Evolutionary conservation across 306 rosid species (phyloP), one percentile per base, ranked within the genome.

Genomic region (Vicia sativa): DNA sequence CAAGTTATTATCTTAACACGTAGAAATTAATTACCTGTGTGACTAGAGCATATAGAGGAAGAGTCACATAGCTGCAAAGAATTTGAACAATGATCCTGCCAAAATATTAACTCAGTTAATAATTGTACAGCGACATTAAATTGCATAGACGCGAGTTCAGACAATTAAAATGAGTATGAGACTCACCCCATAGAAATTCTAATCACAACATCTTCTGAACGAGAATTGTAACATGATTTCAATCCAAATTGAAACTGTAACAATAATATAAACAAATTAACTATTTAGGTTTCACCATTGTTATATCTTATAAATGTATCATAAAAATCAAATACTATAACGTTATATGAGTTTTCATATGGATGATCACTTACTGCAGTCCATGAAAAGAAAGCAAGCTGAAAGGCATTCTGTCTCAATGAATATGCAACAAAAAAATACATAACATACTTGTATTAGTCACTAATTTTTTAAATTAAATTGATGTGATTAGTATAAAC

Each of bases 1-100:
- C 9, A 6, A 31, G 37, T 31, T 31, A 31, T 31, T 31, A 31
- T 31, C 8, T 31, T 11, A 21, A 21, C 14, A 12, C 11, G 6
- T 56, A n/a, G 11, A 56, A 12, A 2, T 61, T 78, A 34, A 2
- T 49, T 21, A 91, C 97, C 92, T 92, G 97, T 11, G 96, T 89
- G 7, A 92, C 97, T 1, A 92, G 86, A 56, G 97, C 97, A 55
- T 92, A 82, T 21, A 92, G 96, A 44, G 97, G 97, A 25, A 92
- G 86, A 35, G 95, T 92, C 7, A 92, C 97, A 38, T 92, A 92
- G 74, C 97, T 92, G 79, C 97, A 92, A 1, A 92, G 89, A 54
- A 92, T 82, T 61, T 92, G 89, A 59, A 92, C 67, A 12, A 89
- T 57, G 34, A 87, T 82, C 81, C 97, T 92, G 83, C 35, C 19